phyloP scores from a whole-genome alignment of 306 rosid species.

The Alnus glutinosa region DNA sequence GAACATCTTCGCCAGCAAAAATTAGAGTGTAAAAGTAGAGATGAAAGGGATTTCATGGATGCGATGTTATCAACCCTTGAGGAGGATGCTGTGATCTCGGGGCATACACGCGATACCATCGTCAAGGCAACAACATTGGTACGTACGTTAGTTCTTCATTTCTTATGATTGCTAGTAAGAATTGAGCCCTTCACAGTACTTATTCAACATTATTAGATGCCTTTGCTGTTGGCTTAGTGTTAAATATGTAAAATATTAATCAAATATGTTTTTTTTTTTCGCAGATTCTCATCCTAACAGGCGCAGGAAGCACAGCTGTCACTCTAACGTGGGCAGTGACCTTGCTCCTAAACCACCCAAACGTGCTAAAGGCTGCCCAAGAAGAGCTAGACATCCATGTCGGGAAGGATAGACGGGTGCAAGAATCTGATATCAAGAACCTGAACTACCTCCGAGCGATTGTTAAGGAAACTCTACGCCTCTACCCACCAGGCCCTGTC shows the following conservation, averaged over 20 bases:
- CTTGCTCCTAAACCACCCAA: slow-evolving; percentile 31
- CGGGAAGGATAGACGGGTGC: slow-evolving; percentile 36
- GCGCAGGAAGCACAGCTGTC: slow-evolving; percentile 33
- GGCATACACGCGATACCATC: slow-evolving; percentile 43
- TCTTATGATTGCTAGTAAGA: too few relatives aligned
- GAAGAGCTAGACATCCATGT: slow-evolving; percentile 32
- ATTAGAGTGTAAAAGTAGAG: neutral
- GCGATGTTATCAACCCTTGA: slow-evolving; percentile 38
- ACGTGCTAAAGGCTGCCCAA: slow-evolving; percentile 28
- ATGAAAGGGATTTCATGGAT: slow-evolving; percentile 48
- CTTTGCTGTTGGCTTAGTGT: too few relatives aligned
- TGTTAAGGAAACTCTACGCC: slow-evolving; percentile 32
- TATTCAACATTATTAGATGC: too few relatives aligned
- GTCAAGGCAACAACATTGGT: slow-evolving; percentile 60
- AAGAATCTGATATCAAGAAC: slow-evolving; percentile 36
- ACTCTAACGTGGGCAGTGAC: slow-evolving; percentile 34
- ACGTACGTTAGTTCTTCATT: slow-evolving; percentile 21
- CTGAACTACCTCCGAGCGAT: slow-evolving; percentile 36
- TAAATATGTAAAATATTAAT: too few relatives aligned
- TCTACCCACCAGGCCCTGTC: slow-evolving; percentile 38
- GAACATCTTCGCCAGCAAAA: slow-evolving; percentile 19
- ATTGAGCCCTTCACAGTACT: too few relatives aligned
- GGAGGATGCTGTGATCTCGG: slow-evolving; percentile 34
- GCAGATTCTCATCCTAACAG: slow-evolving; percentile 26
- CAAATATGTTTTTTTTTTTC: too few relatives aligned